A percentile compares a stretch with the other conserved stretches of the same genome.
Conservation (phyloP, 768 basidiomycete species). For the Rossbeevera mucosa region DNA sequence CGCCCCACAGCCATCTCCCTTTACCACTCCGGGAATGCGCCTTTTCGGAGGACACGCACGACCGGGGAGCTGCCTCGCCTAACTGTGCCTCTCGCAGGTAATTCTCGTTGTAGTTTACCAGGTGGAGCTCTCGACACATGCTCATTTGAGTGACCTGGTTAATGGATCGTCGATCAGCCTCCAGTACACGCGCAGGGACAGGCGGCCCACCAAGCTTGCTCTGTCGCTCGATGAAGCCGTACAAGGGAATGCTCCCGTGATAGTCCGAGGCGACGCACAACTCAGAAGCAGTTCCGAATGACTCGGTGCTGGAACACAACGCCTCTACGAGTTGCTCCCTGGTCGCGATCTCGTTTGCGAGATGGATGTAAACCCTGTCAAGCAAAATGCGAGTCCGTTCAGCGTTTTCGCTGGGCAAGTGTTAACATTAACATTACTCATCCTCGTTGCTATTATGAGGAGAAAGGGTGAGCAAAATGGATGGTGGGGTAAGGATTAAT, state of each 20-base stretch:
- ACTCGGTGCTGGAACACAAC: conserved; percentile 9
- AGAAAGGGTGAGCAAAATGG: not conserved
- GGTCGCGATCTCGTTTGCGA: conserved; percentile 20
- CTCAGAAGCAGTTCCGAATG: conserved; percentile 20
- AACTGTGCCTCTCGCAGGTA: conserved; percentile 9
- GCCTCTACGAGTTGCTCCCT: conserved; percentile 19
- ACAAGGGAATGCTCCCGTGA: conserved; percentile 12
- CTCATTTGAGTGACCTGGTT: conserved; percentile 1
- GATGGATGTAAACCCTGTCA: conserved; percentile 13
- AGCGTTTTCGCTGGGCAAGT: not conserved
- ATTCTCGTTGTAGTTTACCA: conserved; percentile 15
- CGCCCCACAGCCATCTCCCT: conserved; percentile 11
- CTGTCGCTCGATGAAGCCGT: conserved; percentile 17
- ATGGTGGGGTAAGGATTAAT: not conserved
- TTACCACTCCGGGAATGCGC: conserved; percentile 19
- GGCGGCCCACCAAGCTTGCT: conserved; percentile 6
- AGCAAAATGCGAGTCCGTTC: not conserved
- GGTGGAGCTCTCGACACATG: conserved; percentile 6
- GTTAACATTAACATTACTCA: conserved; percentile 11
- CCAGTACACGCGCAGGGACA: not conserved
- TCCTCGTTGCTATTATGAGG: conserved; percentile 16
- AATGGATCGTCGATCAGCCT: not conserved
- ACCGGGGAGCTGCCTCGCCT: conserved; percentile 8
- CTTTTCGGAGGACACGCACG: conserved; percentile 16
- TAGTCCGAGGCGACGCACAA: conserved; percentile 18